Conservation (phyloP, 352 stramenopile genomes). For the Pythium brassicae region DNA sequence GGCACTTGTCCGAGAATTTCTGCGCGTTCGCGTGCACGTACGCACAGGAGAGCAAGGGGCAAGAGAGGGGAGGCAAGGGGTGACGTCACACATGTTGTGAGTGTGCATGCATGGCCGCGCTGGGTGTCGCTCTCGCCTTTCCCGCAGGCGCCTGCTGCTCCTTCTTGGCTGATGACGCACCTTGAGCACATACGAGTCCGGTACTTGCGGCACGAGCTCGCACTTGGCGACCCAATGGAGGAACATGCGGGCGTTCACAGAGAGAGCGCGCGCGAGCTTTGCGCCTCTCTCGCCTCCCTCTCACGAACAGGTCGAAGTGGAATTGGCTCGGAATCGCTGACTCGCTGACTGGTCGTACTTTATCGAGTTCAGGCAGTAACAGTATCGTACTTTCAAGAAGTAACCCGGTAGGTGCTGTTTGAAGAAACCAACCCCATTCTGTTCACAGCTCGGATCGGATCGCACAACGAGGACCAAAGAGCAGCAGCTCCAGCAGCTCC, state of each 20-base stretch:
- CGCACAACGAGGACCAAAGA: too few relatives aligned
- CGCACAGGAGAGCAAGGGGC: background rate
- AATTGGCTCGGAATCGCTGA: too few relatives aligned
- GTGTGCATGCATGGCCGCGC: background rate
- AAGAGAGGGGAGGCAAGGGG: background rate
- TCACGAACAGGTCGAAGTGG: too few relatives aligned
- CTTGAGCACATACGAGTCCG: slow-evolving; percentile 81
- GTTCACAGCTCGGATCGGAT: too few relatives aligned
- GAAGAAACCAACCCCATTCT: too few relatives aligned
- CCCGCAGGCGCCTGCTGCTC: background rate
- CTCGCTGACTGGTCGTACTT: too few relatives aligned
- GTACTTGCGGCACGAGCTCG: slow-evolving; percentile 64
- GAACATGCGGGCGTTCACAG: slow-evolving; percentile 51
- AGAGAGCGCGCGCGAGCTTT: background rate
- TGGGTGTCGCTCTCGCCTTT: background rate
- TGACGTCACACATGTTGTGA: too few relatives aligned
- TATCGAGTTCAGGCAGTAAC: too few relatives aligned
- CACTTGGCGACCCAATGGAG: slow-evolving; percentile 86
- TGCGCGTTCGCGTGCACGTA: slow-evolving; percentile 10
- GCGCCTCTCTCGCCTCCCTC: background rate
- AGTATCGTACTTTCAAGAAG: too few relatives aligned
- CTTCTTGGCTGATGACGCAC: slow-evolving; percentile 12
- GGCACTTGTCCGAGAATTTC: slow-evolving; percentile 88
- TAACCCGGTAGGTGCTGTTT: too few relatives aligned
- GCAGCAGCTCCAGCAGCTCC: too few relatives aligned